Evolutionary conservation across 2,329 filamentous ascomycete genomes (phyloP).

Genomic region (Neofusicoccum laricinum): DNA sequence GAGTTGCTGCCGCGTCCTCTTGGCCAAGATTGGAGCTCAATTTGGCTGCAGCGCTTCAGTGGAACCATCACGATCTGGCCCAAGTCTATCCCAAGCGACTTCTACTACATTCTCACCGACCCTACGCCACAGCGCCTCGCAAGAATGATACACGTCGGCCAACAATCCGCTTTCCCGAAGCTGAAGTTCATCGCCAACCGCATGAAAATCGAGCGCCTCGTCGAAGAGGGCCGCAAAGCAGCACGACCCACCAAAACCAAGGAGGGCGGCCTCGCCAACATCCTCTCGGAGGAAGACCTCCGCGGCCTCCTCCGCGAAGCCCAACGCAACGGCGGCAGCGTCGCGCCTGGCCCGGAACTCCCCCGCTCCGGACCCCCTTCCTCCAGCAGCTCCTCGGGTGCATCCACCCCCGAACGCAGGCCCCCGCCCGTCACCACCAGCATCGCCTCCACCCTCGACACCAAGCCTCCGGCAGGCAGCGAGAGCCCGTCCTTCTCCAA

Average conservation of each 20-base stretch:
- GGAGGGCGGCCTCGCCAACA: constrained; percentile 34
- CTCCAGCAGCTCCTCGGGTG: constrained; percentile 26
- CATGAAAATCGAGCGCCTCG: constrained; percentile 73
- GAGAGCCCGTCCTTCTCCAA: constrained; percentile 11
- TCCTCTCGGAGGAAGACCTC: constrained; percentile 48
- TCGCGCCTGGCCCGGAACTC: constrained; percentile 26
- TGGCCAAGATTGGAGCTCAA: constrained; percentile 93
- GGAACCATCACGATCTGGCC: constrained; percentile 98
- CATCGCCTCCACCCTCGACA: constrained; percentile 15
- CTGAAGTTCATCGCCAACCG: constrained; percentile 88
- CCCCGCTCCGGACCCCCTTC: constrained; percentile 32
- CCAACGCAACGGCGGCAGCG: constrained; percentile 25
- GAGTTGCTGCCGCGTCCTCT: constrained; percentile 86
- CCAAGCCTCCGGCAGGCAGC: neutral
- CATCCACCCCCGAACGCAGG: constrained; percentile 25
- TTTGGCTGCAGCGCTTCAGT: constrained; percentile 93
- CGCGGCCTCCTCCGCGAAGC: constrained; percentile 38
- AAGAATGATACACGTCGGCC: constrained; percentile 85
- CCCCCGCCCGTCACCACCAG: constrained; percentile 6
- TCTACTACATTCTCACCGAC: constrained; percentile 81
- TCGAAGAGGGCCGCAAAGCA: constrained; percentile 55
- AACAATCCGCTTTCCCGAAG: constrained; percentile 86
- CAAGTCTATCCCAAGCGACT: constrained; percentile 73
- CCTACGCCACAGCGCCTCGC: constrained; percentile 72
- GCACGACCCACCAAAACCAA: constrained; percentile 31